Evolutionary conservation across 2,329 filamentous ascomycete species (phyloP).

Genomic region (Sclerotinia spermophila): DNA sequence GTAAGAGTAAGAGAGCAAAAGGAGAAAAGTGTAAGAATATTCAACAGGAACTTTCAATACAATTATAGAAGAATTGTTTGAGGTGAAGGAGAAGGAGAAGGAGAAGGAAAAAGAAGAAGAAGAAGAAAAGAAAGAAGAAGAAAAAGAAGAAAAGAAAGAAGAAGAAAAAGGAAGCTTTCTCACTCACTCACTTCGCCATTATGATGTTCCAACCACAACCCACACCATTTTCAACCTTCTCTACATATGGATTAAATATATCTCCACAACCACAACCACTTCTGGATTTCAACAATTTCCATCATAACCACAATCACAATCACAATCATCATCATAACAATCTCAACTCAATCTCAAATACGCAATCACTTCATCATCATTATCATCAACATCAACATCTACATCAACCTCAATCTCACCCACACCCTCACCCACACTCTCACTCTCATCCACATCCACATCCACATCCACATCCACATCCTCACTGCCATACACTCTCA

Average conservation of each 20-base stretch:
- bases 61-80: no score
- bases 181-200: not conserved
- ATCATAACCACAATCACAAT: not conserved
- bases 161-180: constrained; percentile 8
- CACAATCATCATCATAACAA: not conserved
- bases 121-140: not conserved
- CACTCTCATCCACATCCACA: not conserved
- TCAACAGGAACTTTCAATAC: no score
- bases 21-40: not conserved
- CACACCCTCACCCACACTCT: not conserved
- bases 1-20: not conserved
- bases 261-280: constrained; percentile 18
- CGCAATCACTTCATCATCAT: not conserved
- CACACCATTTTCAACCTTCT: constrained; percentile 32
- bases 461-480: not conserved
- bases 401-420: not conserved
- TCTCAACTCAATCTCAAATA: not conserved
- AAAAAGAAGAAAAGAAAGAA: not conserved
- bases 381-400: not conserved
- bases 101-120: not conserved
- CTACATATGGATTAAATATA: constrained; percentile 26
- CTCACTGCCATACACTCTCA: not conserved
- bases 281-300: constrained; percentile 15
- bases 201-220: constrained; percentile 37
- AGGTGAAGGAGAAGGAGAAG: not conserved